Evolutionary conservation across 228 moss, liverwort and hornwort genomes (phyloP), one percentile per base, ranked within the genome.

Genomic region (Sphagnum fallax): DNA sequence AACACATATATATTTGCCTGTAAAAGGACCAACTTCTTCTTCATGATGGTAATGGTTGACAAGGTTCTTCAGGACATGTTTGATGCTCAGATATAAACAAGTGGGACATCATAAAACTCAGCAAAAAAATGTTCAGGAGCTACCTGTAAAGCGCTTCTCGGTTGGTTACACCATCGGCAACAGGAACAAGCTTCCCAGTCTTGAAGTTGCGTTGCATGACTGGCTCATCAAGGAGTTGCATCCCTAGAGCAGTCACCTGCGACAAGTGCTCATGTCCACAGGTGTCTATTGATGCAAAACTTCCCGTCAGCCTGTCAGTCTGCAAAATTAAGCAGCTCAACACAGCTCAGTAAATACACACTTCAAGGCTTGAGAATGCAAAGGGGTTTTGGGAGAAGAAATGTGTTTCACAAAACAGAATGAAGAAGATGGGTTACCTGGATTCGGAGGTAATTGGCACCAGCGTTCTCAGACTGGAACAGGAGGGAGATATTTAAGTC

Each of bases 141-240:
- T 75, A 87, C 86, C 86, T 83, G 68, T 87, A 80, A 63, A 87
- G 80, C 52, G 86, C 86, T 74, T 87, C 86, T 11, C 86, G 86
- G 72, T 87, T 87, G 0, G 86, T 87, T 15, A 82, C 78, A 65
- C 71, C 73, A 11, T 78, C 48, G 6, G 77, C 78, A 66, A 76
- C 16, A 6, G 83, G 53, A 50, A 52, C 16, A 11, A 87, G 86
- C 71, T 74, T 83, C 52, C 86, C 86, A 8, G 76, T 78, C 65
- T 78, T 70, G 5, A 83, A 80, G 50, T 87, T 65, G 13, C 86
- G 83, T 72, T 83, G 74, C 4, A 78, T 52, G 11, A 87, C 86
- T 6, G 86, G 86, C 72, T 87, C 86, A 68, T 87, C 83, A 64
- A 87, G 67, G 18, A 87, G 63, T 49, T 78, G 67, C 72, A 80